Conservation (phyloP, 805 yeast genomes). For the Lachancea nothofagi region DNA sequence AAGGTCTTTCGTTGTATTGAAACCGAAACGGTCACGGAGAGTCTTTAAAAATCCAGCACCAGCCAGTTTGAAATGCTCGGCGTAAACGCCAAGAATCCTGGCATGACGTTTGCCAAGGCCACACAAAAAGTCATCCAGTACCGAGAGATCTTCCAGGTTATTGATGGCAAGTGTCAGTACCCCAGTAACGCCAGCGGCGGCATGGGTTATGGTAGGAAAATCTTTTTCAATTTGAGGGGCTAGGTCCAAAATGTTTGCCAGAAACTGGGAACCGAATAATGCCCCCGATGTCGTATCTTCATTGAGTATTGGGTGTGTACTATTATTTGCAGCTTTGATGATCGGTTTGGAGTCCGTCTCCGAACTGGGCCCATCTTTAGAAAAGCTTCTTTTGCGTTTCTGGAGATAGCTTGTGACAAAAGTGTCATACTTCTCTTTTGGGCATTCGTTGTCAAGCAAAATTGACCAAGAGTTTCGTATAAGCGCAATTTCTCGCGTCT, state of each 20-base stretch:
- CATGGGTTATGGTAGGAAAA: conserved; percentile 72
- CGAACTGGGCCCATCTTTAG: too few species aligned
- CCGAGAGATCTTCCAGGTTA: conserved; percentile 53
- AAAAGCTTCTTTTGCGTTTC: background rate
- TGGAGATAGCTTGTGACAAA: background rate
- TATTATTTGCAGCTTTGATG: too few species aligned
- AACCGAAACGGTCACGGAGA: conserved; percentile 55
- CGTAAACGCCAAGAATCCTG: conserved; percentile 66
- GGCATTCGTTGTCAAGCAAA: conserved; percentile 4
- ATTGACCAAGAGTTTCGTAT: conserved; percentile 4
- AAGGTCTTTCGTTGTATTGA: conserved; percentile 48
- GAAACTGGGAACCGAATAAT: conserved; percentile 70
- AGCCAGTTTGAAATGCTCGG: conserved; percentile 61
- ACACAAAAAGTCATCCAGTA: conserved; percentile 52
- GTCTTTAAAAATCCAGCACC: conserved; percentile 67
- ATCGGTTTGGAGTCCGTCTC: too few species aligned
- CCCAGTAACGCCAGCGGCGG: conserved; percentile 77
- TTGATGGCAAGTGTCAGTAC: conserved; percentile 63
- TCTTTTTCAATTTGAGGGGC: conserved; percentile 54
- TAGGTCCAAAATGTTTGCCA: conserved; percentile 58
- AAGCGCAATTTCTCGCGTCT: conserved; percentile 1
- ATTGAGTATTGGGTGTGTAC: background rate
- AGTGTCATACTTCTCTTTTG: conserved; percentile 1
- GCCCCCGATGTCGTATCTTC: conserved; percentile 42
- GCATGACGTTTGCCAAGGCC: conserved; percentile 71